Percentiles rank a stretch among this genome's conserved stretches.
Evolutionary conservation across 768 basidiomycete species (phyloP).

Genomic region (Amanita rimosa): DNA sequence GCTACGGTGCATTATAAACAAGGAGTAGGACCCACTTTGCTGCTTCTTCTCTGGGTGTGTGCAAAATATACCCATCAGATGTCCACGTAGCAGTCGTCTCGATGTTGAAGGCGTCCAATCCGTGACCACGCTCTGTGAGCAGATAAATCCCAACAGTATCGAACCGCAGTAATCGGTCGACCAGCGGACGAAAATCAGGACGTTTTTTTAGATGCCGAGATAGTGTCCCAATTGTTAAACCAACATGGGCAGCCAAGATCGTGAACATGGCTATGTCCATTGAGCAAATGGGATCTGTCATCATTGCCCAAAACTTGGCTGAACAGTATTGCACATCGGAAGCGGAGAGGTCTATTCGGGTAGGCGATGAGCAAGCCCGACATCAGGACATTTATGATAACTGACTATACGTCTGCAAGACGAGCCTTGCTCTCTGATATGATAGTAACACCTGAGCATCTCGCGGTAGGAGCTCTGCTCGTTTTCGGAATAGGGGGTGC

Average conservation of each 20-base stretch:
- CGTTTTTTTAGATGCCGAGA: conserved; percentile 35
- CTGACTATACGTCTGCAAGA: conserved; percentile 39
- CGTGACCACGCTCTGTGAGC: conserved; percentile 46
- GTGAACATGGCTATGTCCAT: conserved; percentile 43
- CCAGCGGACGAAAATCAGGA: conserved; percentile 36
- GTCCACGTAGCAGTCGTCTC: conserved; percentile 50
- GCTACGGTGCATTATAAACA: background rate
- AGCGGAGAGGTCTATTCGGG: conserved; percentile 26
- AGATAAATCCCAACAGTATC: conserved; percentile 44
- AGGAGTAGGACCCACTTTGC: conserved; percentile 32
- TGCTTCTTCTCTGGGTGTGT: conserved; percentile 47
- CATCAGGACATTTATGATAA: conserved; percentile 1
- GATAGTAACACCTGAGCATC: conserved; percentile 38
- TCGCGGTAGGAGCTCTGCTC: conserved; percentile 29
- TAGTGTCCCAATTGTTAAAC: conserved; percentile 42
- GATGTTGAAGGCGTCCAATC: conserved; percentile 48
- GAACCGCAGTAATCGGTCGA: conserved; percentile 38
- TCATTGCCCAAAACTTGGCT: conserved; percentile 39
- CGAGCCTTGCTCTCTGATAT: conserved; percentile 36
- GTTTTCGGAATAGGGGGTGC: conserved; percentile 35
- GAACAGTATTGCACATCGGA: conserved; percentile 39
- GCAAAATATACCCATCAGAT: conserved; percentile 36
- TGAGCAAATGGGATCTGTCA: conserved; percentile 40
- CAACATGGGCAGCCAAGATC: conserved; percentile 39
- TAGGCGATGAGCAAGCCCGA: conserved; percentile 5